Conservation (phyloP, 495 filamentous ascomycete genomes). For the Aspergillus sclerotiicarbonarius region DNA sequence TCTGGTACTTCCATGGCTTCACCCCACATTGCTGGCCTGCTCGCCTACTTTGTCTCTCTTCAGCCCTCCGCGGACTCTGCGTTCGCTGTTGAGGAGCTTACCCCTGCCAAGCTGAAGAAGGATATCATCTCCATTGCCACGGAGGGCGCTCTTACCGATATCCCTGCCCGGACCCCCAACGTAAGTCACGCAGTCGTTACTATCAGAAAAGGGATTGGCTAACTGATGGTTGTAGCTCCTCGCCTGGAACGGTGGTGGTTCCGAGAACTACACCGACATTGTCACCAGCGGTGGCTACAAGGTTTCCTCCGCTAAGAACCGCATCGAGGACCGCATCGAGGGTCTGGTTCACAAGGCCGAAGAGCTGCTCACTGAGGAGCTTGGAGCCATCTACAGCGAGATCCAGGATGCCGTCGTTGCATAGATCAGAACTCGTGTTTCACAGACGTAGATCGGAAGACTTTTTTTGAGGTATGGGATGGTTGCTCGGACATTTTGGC, state of each 20-base stretch:
- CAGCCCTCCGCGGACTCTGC: conserved; percentile 85
- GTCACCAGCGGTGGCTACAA: conserved; percentile 60
- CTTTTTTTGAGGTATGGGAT: neutral
- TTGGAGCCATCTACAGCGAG: conserved; percentile 48
- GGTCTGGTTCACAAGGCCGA: conserved; percentile 36
- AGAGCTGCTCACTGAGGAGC: conserved; percentile 36
- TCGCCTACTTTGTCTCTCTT: conserved; percentile 96
- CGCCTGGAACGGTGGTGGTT: conserved; percentile 98
- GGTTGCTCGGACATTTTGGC: conserved; percentile 29
- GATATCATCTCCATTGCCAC: conserved; percentile 84
- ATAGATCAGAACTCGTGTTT: conserved; percentile 28
- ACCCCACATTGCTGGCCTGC: conserved; percentile 91
- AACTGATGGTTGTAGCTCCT: conserved; percentile 64
- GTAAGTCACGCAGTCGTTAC: conserved; percentile 41
- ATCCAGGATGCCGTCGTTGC: conserved; percentile 42
- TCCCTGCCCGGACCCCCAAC: conserved; percentile 81
- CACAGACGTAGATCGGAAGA: conserved; percentile 7
- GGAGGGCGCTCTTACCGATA: conserved; percentile 71
- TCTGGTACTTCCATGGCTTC: conserved; percentile 99
- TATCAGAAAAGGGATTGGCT: conserved; percentile 18
- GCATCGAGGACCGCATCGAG: conserved; percentile 32
- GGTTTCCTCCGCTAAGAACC: conserved; percentile 27
- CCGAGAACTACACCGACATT: conserved; percentile 84
- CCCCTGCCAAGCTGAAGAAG: conserved; percentile 90
- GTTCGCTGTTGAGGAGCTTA: conserved; percentile 84